A percentile compares a stretch with the other conserved stretches of the same genome.
phyloP scores from a whole-genome alignment of 73 alveolate species.

The Paramecium caudatum region DNA sequence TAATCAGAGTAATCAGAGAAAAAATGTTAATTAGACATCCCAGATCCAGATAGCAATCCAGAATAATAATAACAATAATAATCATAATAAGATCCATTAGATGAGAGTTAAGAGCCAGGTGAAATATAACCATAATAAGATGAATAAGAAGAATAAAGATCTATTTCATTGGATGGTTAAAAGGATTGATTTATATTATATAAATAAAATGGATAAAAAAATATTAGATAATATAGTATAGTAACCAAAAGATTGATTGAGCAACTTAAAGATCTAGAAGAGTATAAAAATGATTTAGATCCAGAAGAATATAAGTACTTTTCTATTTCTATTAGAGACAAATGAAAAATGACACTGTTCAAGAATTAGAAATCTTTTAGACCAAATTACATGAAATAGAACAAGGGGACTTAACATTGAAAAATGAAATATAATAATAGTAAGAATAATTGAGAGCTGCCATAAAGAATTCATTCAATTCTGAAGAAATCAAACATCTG shows the following conservation, averaged over 20 bases:
- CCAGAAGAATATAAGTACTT: slow-evolving; percentile 62
- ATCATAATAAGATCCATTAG: not conserved
- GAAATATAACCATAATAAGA: not conserved
- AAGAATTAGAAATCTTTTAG: slow-evolving; percentile 29
- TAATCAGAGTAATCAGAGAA: not conserved
- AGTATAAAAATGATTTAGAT: slow-evolving; percentile 59
- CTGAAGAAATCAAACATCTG: slow-evolving; percentile 59
- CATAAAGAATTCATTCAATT: slow-evolving; percentile 33
- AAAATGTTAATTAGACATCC: not conserved
- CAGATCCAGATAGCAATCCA: not conserved
- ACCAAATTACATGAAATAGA: slow-evolving; percentile 11
- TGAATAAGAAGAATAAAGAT: not conserved
- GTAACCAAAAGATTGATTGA: slow-evolving; percentile 47
- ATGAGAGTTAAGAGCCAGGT: slow-evolving; percentile 17
- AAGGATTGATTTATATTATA: not conserved
- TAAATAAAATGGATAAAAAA: slow-evolving; percentile 10
- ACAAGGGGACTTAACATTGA: slow-evolving; percentile 44
- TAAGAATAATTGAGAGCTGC: slow-evolving; percentile 20
- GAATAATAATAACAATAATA: not conserved
- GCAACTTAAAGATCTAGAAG: slow-evolving; percentile 54
- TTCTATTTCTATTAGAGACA: not conserved
- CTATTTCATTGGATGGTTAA: slow-evolving; percentile 38
- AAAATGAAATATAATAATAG: slow-evolving; percentile 50
- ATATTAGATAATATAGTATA: slow-evolving; percentile 48
- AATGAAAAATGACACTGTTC: slow-evolving; percentile 56